Percentiles rank a stretch among this genome's conserved stretches.
These are phyloP conservation scores for Candida dubliniensis DNA, from an alignment of 1,139 yeast species.

Conservation along the genomic window DNA sequence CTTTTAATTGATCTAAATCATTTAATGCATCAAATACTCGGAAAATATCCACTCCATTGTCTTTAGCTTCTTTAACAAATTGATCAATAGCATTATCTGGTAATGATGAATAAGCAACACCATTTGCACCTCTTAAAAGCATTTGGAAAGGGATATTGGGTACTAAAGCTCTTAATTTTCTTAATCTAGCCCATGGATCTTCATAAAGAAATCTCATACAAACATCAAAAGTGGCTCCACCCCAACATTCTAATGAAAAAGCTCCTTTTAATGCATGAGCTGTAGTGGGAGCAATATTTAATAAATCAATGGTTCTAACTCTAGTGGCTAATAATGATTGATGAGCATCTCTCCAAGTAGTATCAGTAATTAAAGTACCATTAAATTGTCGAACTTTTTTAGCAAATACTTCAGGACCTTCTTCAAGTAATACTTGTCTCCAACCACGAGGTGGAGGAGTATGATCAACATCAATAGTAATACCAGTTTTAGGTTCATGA, in stretches of 20 bases:
- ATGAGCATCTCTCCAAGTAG: slow-evolving; percentile 99
- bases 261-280: slow-evolving; percentile 89
- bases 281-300: slow-evolving; percentile 91
- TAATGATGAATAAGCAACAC: slow-evolving; percentile 95
- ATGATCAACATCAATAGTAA: slow-evolving; percentile 53
- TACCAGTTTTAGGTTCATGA: slow-evolving; percentile 57
- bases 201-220: slow-evolving; percentile 98
- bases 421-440: slow-evolving; percentile 80
- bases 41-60: slow-evolving; percentile 94
- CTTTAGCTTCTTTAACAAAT: slow-evolving; percentile 91
- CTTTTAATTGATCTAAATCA: slow-evolving; percentile 93
- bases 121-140: slow-evolving; percentile 98
- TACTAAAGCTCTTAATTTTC: slow-evolving; percentile 81
- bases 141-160: slow-evolving; percentile 99
- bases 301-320: slow-evolving; percentile 88
- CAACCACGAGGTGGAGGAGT: slow-evolving; percentile 74
- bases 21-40: slow-evolving; percentile 97
- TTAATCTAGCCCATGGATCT: slow-evolving; percentile 97
- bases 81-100: slow-evolving; percentile 99
- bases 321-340: slow-evolving; percentile 98
- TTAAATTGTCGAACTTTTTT: slow-evolving; percentile 77
- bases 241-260: slow-evolving; percentile 98
- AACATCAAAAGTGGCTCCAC: slow-evolving; percentile 99
- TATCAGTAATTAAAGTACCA: slow-evolving; percentile 93
- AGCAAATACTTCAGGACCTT: slow-evolving; percentile 90